These are phyloP conservation scores for Pneumocystis oryctolagi DNA, from an alignment of 1,139 yeast genomes.

Conservation along the genomic window DNA sequence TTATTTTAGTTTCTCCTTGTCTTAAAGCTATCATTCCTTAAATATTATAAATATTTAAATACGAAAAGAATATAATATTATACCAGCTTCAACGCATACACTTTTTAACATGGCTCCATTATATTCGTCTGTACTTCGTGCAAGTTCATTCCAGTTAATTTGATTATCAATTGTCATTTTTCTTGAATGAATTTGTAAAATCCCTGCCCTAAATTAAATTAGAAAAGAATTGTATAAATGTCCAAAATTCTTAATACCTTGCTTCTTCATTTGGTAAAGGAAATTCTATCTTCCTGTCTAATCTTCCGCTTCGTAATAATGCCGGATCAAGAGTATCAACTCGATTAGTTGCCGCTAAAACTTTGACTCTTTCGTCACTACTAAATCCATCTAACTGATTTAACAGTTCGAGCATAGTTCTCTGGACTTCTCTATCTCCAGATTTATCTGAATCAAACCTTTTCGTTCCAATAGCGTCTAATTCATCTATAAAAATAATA, in stretches of 20 bases:
- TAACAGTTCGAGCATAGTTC: conserved; percentile 94
- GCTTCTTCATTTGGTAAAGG: conserved; percentile 96
- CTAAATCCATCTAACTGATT: conserved; percentile 97
- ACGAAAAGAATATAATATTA: neutral
- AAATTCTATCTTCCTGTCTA: conserved; percentile 93
- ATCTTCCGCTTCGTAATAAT: conserved; percentile 85
- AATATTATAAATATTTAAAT: neutral
- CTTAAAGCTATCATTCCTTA: conserved; percentile 77
- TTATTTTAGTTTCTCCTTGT: conserved; percentile 79
- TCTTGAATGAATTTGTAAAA: conserved; percentile 89
- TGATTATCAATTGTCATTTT: conserved; percentile 89
- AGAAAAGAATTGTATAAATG: neutral
- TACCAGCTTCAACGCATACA: conserved; percentile 94
- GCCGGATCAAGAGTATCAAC: conserved; percentile 98
- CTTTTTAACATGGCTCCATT: conserved; percentile 98
- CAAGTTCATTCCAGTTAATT: conserved; percentile 95
- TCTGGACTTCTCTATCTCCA: conserved; percentile 97
- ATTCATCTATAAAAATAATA: conserved; percentile 89
- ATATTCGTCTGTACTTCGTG: conserved; percentile 94
- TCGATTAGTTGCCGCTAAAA: conserved; percentile 94
- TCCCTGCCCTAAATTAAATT: conserved; percentile 43
- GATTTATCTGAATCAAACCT: conserved; percentile 94
- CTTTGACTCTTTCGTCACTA: conserved; percentile 94
- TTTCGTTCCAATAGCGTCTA: conserved; percentile 97
- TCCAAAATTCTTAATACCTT: conserved; percentile 27